phyloP scores from a whole-genome alignment of 805 yeast genomes.

The Starmerella stigmatis region DNA sequence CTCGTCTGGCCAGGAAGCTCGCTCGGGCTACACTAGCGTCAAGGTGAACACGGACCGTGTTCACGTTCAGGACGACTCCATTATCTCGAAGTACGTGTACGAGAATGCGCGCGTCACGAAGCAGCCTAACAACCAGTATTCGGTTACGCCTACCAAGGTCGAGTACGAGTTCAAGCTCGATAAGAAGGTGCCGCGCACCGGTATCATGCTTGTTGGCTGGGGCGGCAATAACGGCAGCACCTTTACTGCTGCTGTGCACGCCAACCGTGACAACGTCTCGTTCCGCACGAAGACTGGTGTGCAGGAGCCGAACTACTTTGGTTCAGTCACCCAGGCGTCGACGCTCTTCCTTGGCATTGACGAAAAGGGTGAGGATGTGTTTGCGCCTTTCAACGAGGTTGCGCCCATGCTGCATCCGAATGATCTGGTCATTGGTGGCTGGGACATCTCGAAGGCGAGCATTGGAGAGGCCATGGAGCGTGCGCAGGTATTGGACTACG shows the following conservation, averaged over 20 bases:
- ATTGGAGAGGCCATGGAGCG: constrained; percentile 72
- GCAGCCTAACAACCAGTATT: constrained; percentile 39
- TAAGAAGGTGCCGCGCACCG: constrained; percentile 70
- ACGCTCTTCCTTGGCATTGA: constrained; percentile 86
- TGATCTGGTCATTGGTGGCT: constrained; percentile 81
- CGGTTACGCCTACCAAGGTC: constrained; percentile 58
- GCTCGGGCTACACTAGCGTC: constrained; percentile 37
- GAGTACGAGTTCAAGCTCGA: constrained; percentile 83
- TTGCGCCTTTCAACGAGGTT: constrained; percentile 81
- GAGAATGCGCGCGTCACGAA: constrained; percentile 65
- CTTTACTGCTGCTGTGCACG: constrained; percentile 69
- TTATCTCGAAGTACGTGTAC: constrained; percentile 52
- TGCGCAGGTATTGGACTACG: constrained; percentile 76
- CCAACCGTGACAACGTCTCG: constrained; percentile 66
- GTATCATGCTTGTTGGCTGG: constrained; percentile 82
- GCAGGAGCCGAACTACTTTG: constrained; percentile 71
- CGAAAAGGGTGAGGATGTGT: constrained; percentile 68
- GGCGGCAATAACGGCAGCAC: constrained; percentile 98
- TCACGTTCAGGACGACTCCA: constrained; percentile 39
- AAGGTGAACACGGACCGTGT: constrained; percentile 48
- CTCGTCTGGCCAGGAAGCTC: neutral
- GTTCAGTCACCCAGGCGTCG: constrained; percentile 88
- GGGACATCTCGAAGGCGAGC: constrained; percentile 77
- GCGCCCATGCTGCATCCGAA: constrained; percentile 85
- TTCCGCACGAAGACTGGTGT: constrained; percentile 78